Percentiles rank a stretch among this genome's conserved stretches.
phyloP scores from a whole-genome alignment of 371 early-diverging fungal species.

The Mortierella sp. region DNA sequence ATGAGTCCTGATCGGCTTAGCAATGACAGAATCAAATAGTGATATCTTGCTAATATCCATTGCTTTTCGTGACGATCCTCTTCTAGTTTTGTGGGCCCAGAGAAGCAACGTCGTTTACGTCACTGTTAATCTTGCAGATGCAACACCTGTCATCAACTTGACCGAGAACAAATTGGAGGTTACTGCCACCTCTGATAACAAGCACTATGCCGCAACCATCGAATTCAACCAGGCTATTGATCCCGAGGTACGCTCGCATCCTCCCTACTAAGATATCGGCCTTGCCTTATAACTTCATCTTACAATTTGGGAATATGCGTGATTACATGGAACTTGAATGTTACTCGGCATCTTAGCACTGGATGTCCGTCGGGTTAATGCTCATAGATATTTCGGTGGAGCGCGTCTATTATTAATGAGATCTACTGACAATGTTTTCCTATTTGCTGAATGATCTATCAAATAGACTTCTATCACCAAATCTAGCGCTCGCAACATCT shows the following conservation, averaged over 20 bases:
- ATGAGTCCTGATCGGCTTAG: background rate
- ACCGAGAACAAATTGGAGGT: conserved; percentile 71
- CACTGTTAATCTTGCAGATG: conserved; percentile 88
- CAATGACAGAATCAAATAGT: background rate
- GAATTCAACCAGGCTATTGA: conserved; percentile 82
- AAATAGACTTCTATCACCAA: conserved; percentile 76
- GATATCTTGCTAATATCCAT: background rate
- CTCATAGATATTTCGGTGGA: background rate
- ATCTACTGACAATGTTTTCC: background rate
- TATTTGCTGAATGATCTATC: background rate
- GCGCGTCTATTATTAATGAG: background rate
- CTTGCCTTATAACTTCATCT: background rate
- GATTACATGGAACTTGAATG: background rate
- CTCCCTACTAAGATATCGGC: too few relatives aligned
- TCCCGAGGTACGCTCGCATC: conserved; percentile 68
- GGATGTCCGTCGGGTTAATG: background rate
- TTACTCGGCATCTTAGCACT: too few relatives aligned
- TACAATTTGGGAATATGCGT: background rate
- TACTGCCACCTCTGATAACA: conserved; percentile 72
- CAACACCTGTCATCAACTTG: conserved; percentile 71
- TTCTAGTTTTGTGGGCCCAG: conserved; percentile 95
- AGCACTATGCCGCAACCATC: conserved; percentile 80
- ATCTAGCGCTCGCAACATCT: conserved; percentile 74
- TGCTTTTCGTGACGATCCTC: conserved; percentile 29
- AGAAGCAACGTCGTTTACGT: conserved; percentile 84